Evolutionary conservation across 2,329 filamentous ascomycete genomes (phyloP).

Genomic region (Onygenales sp.): DNA sequence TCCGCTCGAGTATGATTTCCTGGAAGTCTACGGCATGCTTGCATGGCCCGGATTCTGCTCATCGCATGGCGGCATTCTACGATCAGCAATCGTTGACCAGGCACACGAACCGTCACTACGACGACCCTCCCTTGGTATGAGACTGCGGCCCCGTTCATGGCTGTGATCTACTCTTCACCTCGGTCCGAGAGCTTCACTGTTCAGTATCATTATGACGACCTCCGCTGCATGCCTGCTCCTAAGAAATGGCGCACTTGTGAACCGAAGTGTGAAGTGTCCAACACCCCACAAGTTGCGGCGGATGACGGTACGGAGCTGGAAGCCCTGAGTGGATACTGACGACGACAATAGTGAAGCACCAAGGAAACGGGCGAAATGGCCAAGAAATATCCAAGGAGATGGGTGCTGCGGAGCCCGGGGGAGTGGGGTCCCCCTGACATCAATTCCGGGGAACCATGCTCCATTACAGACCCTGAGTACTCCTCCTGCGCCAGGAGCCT

Average conservation of each 20-base stretch:
- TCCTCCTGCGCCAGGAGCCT: too few relatives aligned
- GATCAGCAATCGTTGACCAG: not conserved
- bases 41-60: not conserved
- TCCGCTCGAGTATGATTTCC: slow-evolving; percentile 3
- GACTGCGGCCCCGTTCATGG: not conserved
- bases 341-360: not conserved
- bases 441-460: too few relatives aligned
- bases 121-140: not conserved
- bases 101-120: not conserved
- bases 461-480: too few relatives aligned
- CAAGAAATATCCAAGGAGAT: not conserved
- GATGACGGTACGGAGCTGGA: not conserved
- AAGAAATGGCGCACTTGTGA: not conserved
- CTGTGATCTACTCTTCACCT: slow-evolving; percentile 1
- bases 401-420: not conserved
- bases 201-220: not conserved
- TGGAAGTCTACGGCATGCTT: slow-evolving; percentile 3
- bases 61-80: not conserved
- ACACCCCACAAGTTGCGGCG: not conserved
- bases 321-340: not conserved
- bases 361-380: not conserved
- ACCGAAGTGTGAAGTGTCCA: not conserved
- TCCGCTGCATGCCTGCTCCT: not conserved
- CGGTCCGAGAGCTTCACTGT: not conserved
- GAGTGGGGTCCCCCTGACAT: not conserved